These are phyloP conservation scores for Saccharomycopsis selenospora DNA, from an alignment of 805 yeast species.

Conservation along the genomic window DNA sequence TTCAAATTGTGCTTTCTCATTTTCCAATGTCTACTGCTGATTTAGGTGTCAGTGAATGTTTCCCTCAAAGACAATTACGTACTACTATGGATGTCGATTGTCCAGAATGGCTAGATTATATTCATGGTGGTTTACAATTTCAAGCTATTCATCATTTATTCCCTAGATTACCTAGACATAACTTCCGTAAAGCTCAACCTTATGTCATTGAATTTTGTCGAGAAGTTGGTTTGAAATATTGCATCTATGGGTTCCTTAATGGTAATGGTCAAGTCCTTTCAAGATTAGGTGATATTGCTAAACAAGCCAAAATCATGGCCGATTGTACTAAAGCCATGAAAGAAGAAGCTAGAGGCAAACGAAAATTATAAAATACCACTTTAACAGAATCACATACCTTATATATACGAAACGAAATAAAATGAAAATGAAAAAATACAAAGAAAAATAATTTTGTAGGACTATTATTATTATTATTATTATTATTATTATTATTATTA, in stretches of 20 bases:
- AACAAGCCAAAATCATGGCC: conserved; percentile 67
- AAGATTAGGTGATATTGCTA: conserved; percentile 65
- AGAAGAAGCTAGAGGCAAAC: conserved; percentile 35
- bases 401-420: too few relatives aligned
- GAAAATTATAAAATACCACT: conserved; percentile 3
- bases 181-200: conserved; percentile 68
- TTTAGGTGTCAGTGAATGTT: conserved; percentile 71
- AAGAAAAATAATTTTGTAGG: too few relatives aligned
- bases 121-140: conserved; percentile 90
- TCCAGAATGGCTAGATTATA: conserved; percentile 84
- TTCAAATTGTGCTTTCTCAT: conserved; percentile 82
- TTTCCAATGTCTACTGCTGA: conserved; percentile 93
- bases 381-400: too few relatives aligned
- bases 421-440: too few relatives aligned
- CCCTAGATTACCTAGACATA: conserved; percentile 85
- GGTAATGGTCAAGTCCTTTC: conserved; percentile 70
- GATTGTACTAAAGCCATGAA: conserved; percentile 65
- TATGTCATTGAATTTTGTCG: conserved; percentile 67
- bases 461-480: too few relatives aligned
- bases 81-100: conserved; percentile 95
- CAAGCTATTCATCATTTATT: conserved; percentile 87
- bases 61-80: conserved; percentile 71
- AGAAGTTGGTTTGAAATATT: conserved; percentile 68
- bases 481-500: too few relatives aligned
- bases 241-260: conserved; percentile 74